Evolutionary conservation across 345 rosid genomes (phyloP).

Genomic region (Brassica nigra): DNA sequence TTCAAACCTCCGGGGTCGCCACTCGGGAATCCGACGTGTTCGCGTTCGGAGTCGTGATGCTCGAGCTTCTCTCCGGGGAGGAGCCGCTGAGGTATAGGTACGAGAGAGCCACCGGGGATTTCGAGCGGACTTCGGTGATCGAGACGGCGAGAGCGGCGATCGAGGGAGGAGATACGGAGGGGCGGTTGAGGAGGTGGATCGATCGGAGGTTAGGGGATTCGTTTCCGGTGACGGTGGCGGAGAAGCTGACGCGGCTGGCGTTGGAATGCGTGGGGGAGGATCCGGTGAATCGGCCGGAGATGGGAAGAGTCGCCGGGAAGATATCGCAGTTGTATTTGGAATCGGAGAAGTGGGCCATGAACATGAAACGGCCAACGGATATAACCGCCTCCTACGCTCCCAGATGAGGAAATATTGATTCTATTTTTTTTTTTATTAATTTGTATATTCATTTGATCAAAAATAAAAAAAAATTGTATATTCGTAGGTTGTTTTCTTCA

Average conservation of each 20-base stretch:
- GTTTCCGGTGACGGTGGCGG: constrained; percentile 70
- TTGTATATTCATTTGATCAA: too few species aligned
- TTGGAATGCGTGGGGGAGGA: constrained; percentile 68
- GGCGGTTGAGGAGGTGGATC: constrained; percentile 66
- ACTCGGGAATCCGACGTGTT: constrained; percentile 79
- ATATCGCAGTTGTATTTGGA: constrained; percentile 69
- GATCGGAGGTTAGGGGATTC: constrained; percentile 76
- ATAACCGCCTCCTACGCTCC: constrained; percentile 73
- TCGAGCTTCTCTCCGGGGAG: constrained; percentile 79
- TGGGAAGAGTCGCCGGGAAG: constrained; percentile 84
- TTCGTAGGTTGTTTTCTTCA: not conserved
- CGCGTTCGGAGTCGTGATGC: constrained; percentile 75
- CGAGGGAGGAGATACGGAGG: constrained; percentile 37
- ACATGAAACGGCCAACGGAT: constrained; percentile 45
- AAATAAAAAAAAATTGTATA: not conserved
- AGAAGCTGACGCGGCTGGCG: constrained; percentile 60
- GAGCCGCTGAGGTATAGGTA: constrained; percentile 67
- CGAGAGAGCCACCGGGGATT: constrained; percentile 50
- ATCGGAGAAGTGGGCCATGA: constrained; percentile 62
- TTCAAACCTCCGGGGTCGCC: constrained; percentile 51
- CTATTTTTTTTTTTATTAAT: not conserved
- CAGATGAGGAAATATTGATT: constrained; percentile 34
- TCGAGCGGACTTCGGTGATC: constrained; percentile 55
- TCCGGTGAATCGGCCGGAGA: constrained; percentile 67
- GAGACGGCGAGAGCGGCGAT: constrained; percentile 60